phyloP scores from a whole-genome alignment of 805 yeast species.

The Teunomyces tritomae region DNA sequence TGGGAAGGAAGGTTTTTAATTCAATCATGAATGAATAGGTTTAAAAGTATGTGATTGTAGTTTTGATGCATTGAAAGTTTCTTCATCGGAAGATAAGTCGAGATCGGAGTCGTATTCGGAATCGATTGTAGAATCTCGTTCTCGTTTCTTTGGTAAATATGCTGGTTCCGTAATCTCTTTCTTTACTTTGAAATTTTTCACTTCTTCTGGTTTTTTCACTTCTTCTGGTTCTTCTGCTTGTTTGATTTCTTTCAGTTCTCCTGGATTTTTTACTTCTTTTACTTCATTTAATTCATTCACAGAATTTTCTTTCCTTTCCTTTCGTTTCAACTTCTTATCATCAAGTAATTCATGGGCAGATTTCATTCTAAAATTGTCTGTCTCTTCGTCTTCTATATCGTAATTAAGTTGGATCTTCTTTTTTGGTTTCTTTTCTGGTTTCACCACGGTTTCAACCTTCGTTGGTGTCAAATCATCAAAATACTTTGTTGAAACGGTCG shows the following conservation, averaged over 20 bases:
- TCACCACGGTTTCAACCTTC: conserved; percentile 13
- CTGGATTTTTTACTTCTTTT: conserved; percentile 1
- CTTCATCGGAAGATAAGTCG: conserved; percentile 22
- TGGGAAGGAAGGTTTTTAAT: neutral
- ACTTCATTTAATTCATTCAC: neutral
- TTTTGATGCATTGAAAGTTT: conserved; percentile 3
- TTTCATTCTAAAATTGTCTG: conserved; percentile 31
- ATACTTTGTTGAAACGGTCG: conserved; percentile 45
- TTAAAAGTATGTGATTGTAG: conserved; percentile 3
- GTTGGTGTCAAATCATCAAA: conserved; percentile 41
- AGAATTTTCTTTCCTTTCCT: neutral
- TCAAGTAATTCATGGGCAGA: conserved; percentile 41
- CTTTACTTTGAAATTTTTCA: neutral
- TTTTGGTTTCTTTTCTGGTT: conserved; percentile 22
- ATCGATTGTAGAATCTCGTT: conserved; percentile 20
- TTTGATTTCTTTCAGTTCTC: neutral
- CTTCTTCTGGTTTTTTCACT: conserved; percentile 2
- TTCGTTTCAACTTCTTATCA: conserved; percentile 16
- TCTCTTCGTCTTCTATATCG: conserved; percentile 34
- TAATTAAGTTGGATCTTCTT: conserved; percentile 32
- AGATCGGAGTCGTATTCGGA: conserved; percentile 24
- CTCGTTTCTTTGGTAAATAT: neutral
- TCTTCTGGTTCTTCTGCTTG: neutral
- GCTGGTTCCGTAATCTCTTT: neutral
- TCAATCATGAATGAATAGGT: neutral